These are phyloP conservation scores for Cyclocybe aegerita DNA, from an alignment of 768 basidiomycete species.

Conservation along the genomic window DNA sequence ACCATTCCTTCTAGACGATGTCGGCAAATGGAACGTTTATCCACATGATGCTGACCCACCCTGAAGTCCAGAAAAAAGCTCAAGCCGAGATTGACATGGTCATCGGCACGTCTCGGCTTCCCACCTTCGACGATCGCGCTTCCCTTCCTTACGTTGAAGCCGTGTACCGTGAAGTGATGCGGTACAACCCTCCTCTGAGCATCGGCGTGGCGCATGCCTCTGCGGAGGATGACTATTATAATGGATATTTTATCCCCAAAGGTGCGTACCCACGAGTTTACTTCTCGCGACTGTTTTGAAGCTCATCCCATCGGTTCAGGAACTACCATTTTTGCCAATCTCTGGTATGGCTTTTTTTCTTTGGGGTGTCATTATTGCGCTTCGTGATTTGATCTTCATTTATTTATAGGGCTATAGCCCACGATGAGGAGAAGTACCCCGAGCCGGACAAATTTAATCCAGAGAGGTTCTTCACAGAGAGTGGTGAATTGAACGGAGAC, in stretches of 20 bases:
- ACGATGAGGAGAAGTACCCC: constrained; percentile 17
- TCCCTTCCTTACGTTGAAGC: no score
- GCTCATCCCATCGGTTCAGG: background rate
- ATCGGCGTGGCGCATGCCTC: constrained; percentile 10
- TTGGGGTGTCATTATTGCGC: no score
- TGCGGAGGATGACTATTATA: constrained; percentile 10
- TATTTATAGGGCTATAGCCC: constrained; percentile 14
- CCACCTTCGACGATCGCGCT: no score
- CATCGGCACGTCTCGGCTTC: no score
- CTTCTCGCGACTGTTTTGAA: background rate
- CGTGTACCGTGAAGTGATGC: no score
- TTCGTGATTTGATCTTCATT: no score
- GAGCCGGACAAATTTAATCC: constrained; percentile 22
- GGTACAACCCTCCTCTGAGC: constrained; percentile 3
- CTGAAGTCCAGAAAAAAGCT: no score
- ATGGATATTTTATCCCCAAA: constrained; percentile 15
- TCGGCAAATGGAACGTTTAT: no score
- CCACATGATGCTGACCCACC: no score
- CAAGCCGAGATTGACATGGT: no score
- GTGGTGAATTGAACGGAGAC: constrained; percentile 9
- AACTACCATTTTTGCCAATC: constrained; percentile 6
- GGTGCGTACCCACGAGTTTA: background rate
- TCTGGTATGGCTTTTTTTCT: constrained; percentile 5
- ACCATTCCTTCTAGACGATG: no score
- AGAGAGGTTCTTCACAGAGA: constrained; percentile 16